Evolutionary conservation across 225 moss, liverwort and hornwort genomes (phyloP).

Genomic region (Asterella californica): DNA sequence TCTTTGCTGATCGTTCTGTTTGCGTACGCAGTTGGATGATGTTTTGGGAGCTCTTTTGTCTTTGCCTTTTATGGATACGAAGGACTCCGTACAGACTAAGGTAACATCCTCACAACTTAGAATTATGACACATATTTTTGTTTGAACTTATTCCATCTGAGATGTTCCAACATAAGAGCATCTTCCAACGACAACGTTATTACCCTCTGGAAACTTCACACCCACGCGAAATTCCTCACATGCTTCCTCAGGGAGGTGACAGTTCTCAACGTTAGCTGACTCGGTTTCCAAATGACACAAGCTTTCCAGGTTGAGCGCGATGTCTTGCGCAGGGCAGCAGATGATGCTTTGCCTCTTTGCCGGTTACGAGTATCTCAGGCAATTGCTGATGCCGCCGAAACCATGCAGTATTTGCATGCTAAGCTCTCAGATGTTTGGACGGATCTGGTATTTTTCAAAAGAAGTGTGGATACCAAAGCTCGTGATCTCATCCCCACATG

Average conservation of each 20-base stretch:
- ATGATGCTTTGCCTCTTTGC: slow-evolving; percentile 36
- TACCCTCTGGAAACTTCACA: neutral
- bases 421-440: slow-evolving; percentile 34
- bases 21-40: slow-evolving; percentile 42
- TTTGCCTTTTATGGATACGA: slow-evolving; percentile 54
- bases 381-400: slow-evolving; percentile 25
- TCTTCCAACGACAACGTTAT: neutral
- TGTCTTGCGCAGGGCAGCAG: slow-evolving; percentile 36
- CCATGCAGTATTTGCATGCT: slow-evolving; percentile 24
- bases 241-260: neutral
- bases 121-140: neutral
- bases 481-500: slow-evolving; percentile 18
- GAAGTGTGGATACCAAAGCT: slow-evolving; percentile 24
- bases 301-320: slow-evolving; percentile 40
- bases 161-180: neutral
- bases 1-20: neutral
- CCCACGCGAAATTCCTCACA: neutral
- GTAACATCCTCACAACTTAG: slow-evolving; percentile 17
- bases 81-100: slow-evolving; percentile 44
- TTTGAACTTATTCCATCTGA: neutral
- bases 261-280: neutral
- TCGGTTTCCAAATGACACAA: neutral
- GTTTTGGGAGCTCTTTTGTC: slow-evolving; percentile 43
- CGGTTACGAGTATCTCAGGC: slow-evolving; percentile 35
- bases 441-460: slow-evolving; percentile 17